Conservation (phyloP, 805 yeast genomes). For the Kazachstania kunashirensis region DNA sequence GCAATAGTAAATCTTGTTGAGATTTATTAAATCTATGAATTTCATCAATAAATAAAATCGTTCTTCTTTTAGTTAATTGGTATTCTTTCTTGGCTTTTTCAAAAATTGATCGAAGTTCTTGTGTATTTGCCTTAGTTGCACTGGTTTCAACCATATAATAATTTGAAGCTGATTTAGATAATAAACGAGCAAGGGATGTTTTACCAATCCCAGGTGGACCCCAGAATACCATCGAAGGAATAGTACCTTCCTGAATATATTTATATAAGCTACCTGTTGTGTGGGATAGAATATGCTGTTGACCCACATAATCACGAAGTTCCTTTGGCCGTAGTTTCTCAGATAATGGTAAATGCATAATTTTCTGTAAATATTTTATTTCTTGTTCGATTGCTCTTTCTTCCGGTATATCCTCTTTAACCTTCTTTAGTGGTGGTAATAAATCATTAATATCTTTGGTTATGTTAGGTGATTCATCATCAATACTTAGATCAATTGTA, state of each 20-base stretch:
- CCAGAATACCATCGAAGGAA: constrained; percentile 84
- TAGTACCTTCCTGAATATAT: constrained; percentile 47
- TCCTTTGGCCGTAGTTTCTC: constrained; percentile 73
- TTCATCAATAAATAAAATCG: constrained; percentile 83
- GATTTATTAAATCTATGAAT: constrained; percentile 77
- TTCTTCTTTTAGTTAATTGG: constrained; percentile 38
- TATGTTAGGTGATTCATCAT: no score
- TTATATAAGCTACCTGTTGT: constrained; percentile 53
- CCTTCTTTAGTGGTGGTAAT: constrained; percentile 2
- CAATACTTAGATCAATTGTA: constrained; percentile 5
- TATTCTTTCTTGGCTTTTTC: constrained; percentile 31
- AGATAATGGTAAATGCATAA: constrained; percentile 44
- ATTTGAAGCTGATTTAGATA: constrained; percentile 23
- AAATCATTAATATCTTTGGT: not conserved
- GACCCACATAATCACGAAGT: constrained; percentile 73
- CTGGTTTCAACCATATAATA: constrained; percentile 65
- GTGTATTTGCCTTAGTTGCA: constrained; percentile 55
- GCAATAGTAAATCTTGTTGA: constrained; percentile 83
- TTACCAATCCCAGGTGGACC: constrained; percentile 95
- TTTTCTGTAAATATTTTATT: constrained; percentile 20
- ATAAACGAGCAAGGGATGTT: constrained; percentile 68
- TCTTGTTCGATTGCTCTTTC: constrained; percentile 13
- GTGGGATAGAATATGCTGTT: constrained; percentile 59
- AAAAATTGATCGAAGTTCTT: constrained; percentile 57
- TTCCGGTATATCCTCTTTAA: constrained; percentile 3